Percentiles rank a stretch among this genome's conserved stretches.
Conservation (phyloP, 805 yeast species). For the Metschnikowia picachoensis region DNA sequence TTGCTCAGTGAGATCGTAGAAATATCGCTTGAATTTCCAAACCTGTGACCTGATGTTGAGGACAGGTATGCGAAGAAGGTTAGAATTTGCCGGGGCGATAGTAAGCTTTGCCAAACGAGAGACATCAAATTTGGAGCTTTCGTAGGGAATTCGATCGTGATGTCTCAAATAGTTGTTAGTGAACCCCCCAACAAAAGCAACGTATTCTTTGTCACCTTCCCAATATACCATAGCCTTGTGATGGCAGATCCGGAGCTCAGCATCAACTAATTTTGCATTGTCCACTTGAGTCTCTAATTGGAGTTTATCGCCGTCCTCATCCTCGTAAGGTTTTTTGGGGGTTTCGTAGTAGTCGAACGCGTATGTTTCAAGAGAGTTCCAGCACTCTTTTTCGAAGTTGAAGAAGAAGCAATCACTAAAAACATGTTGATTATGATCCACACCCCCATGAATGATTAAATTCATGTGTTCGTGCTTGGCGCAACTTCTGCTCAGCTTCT, state of each 20-base stretch:
- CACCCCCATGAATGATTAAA: constrained; percentile 40
- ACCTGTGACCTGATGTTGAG: constrained; percentile 38
- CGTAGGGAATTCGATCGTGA: constrained; percentile 27
- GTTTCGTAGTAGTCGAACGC: constrained; percentile 33
- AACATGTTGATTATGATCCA: constrained; percentile 25
- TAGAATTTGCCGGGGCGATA: constrained; percentile 25
- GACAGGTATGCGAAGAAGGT: constrained; percentile 31
- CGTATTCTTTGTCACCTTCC: constrained; percentile 31
- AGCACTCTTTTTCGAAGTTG: constrained; percentile 30
- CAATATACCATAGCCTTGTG: constrained; percentile 34
- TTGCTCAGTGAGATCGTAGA: constrained; percentile 22
- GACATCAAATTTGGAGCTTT: constrained; percentile 34
- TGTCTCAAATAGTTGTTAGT: constrained; percentile 34
- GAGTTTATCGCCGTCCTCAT: constrained; percentile 24
- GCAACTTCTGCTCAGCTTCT: constrained; percentile 13
- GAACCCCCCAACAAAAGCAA: constrained; percentile 40
- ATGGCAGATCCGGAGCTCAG: constrained; percentile 41
- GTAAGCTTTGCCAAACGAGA: constrained; percentile 29
- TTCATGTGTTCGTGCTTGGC: constrained; percentile 9
- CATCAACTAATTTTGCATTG: constrained; percentile 30
- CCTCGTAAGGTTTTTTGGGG: constrained; percentile 27
- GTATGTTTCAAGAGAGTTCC: constrained; percentile 33
- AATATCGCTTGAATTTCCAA: constrained; percentile 37
- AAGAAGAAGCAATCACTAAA: constrained; percentile 34
- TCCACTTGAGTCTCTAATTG: constrained; percentile 24